These are phyloP conservation scores for Apiospora phragmitis DNA, from an alignment of 2,329 filamentous ascomycete species.

Conservation along the genomic window DNA sequence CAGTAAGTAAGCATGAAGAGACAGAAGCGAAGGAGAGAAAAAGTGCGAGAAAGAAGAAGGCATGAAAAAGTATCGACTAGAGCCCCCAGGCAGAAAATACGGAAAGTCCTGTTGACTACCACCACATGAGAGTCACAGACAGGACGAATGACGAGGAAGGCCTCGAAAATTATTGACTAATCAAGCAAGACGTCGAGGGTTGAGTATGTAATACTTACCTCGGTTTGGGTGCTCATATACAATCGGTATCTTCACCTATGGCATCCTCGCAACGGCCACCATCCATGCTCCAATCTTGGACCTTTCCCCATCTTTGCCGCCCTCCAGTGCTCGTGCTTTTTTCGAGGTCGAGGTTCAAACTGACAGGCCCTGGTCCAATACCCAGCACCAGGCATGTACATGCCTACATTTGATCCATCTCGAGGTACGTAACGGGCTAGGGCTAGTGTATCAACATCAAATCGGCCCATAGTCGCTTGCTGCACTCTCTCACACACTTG, in stretches of 20 bases:
- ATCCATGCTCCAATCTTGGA: conserved; percentile 6
- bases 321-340: conserved; percentile 7
- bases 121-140: too few relatives aligned
- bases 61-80: neutral
- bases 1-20: neutral
- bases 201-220: neutral
- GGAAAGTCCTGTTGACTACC: too few relatives aligned
- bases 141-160: neutral
- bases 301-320: conserved; percentile 5
- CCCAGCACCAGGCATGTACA: neutral
- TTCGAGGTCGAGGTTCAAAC: neutral
- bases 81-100: neutral
- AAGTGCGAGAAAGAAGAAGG: neutral
- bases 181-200: neutral
- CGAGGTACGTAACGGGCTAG: conserved; percentile 5
- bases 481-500: neutral
- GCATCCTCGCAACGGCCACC: neutral
- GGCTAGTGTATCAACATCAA: conserved; percentile 3
- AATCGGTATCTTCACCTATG: neutral
- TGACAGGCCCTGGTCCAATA: neutral
- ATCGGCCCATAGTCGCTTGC: neutral
- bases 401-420: neutral
- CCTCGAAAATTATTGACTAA: conserved; percentile 6
- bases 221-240: neutral
- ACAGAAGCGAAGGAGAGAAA: neutral